A percentile compares a stretch with the other conserved stretches of the same genome.
phyloP scores from a whole-genome alignment of 176 grass and related monocot genomes.

The Avena eriantha region DNA sequence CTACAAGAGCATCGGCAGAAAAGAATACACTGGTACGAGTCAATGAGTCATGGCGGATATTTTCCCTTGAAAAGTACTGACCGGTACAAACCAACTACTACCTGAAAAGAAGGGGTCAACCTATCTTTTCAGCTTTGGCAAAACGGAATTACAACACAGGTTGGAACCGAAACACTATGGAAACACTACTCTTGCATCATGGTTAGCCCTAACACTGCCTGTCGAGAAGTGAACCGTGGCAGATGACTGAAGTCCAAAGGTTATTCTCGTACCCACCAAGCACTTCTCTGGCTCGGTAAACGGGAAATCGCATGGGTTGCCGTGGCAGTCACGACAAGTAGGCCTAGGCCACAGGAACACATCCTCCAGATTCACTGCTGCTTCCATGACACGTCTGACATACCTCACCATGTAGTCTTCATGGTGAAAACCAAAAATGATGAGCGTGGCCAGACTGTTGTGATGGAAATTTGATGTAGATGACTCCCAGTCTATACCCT shows the following conservation, averaged over 20 bases:
- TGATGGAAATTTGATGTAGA: not conserved
- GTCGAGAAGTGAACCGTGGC: not conserved
- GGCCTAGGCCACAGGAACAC: not conserved
- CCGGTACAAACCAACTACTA: too few species aligned
- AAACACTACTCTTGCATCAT: not conserved
- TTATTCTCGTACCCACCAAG: not conserved
- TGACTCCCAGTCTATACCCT: not conserved
- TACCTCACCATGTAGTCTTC: not conserved
- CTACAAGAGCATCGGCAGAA: too few species aligned
- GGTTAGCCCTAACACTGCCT: not conserved
- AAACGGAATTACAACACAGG: too few species aligned
- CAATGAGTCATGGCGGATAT: too few species aligned
- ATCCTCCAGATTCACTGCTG: not conserved
- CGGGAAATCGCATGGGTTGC: not conserved
- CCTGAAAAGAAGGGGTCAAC: too few species aligned
- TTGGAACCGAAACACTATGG: not conserved
- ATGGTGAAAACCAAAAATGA: not conserved
- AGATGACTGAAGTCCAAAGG: not conserved
- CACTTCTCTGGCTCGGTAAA: not conserved
- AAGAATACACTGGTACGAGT: too few species aligned
- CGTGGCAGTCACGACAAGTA: not conserved
- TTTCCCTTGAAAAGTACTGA: too few species aligned
- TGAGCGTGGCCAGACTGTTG: not conserved
- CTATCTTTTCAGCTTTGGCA: too few species aligned
- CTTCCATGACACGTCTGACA: not conserved